Conservation (phyloP, 768 basidiomycete genomes). For the Pisolithus marmoratus region DNA sequence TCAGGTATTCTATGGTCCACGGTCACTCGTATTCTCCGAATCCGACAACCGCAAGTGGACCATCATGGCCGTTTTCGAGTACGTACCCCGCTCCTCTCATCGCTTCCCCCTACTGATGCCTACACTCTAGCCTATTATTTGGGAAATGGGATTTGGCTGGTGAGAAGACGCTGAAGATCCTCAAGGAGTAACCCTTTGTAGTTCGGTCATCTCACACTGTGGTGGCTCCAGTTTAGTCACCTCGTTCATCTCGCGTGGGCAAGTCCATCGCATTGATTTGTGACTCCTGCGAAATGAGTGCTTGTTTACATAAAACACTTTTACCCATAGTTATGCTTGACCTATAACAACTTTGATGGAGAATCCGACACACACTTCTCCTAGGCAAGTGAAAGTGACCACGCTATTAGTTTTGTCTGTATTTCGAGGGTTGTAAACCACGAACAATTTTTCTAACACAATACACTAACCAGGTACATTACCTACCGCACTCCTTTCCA, state of each 20-base stretch:
- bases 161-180: slow-evolving; percentile 12
- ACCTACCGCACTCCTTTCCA: too few relatives aligned
- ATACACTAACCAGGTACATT: too few relatives aligned
- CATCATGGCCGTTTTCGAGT: slow-evolving; percentile 90
- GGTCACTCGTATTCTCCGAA: slow-evolving; percentile 89
- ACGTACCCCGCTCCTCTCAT: slow-evolving; percentile 23
- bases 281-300: too few relatives aligned
- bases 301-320: too few relatives aligned
- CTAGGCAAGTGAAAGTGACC: too few relatives aligned
- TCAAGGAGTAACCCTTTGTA: not conserved
- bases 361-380: slow-evolving; percentile 11
- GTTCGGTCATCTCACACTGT: not conserved
- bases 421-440: too few relatives aligned
- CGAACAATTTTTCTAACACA: too few relatives aligned
- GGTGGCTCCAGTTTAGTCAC: slow-evolving; percentile 9
- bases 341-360: too few relatives aligned
- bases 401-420: too few relatives aligned
- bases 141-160: slow-evolving; percentile 40
- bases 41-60: slow-evolving; percentile 98
- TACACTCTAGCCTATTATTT: slow-evolving; percentile 27
- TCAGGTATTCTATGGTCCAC: slow-evolving; percentile 88
- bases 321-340: too few relatives aligned
- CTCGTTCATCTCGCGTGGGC: too few relatives aligned
- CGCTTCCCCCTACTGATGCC: not conserved
- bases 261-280: too few relatives aligned